Evolutionary conservation across 495 filamentous ascomycete species (phyloP).

Genomic region (Bacidia rubella): DNA sequence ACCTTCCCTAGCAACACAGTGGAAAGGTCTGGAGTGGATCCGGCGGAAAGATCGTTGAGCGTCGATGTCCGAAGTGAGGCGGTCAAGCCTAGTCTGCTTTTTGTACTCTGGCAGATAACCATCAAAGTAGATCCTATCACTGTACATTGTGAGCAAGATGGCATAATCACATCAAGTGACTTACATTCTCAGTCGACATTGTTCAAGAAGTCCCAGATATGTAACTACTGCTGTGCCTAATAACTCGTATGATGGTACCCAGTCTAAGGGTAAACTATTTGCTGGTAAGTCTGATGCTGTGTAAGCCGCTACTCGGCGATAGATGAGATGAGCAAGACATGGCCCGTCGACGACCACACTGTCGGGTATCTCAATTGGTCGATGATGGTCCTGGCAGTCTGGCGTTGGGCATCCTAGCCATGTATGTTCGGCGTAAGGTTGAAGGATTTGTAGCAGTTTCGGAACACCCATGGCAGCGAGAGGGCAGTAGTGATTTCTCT

Average conservation of each 20-base stretch:
- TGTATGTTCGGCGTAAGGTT: slow-evolving; percentile 39
- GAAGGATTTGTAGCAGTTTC: slow-evolving; percentile 42
- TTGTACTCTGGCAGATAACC: slow-evolving; percentile 55
- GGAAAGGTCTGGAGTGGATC: too few relatives aligned
- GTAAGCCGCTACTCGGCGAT: slow-evolving; percentile 36
- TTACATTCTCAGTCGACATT: slow-evolving; percentile 45
- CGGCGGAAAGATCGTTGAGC: too few relatives aligned
- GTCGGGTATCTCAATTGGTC: background rate
- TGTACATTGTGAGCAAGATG: slow-evolving; percentile 10
- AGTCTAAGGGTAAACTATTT: too few relatives aligned
- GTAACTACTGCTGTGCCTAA: slow-evolving; percentile 43
- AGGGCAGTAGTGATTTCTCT: background rate
- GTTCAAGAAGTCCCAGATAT: slow-evolving; percentile 45
- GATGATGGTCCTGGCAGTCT: too few relatives aligned
- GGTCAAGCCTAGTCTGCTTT: slow-evolving; percentile 36
- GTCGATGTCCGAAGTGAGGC: too few relatives aligned
- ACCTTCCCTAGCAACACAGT: too few relatives aligned
- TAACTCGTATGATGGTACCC: slow-evolving; percentile 45
- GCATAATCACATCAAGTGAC: too few relatives aligned
- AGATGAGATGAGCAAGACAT: slow-evolving; percentile 57
- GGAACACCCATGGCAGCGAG: slow-evolving; percentile 85
- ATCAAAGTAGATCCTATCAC: slow-evolving; percentile 58
- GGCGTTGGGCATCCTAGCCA: slow-evolving; percentile 28
- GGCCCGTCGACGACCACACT: slow-evolving; percentile 60
- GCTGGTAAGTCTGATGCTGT: slow-evolving; percentile 23